Evolutionary conservation across 768 basidiomycete species (phyloP).

Genomic region (Fomitopsis serialis): DNA sequence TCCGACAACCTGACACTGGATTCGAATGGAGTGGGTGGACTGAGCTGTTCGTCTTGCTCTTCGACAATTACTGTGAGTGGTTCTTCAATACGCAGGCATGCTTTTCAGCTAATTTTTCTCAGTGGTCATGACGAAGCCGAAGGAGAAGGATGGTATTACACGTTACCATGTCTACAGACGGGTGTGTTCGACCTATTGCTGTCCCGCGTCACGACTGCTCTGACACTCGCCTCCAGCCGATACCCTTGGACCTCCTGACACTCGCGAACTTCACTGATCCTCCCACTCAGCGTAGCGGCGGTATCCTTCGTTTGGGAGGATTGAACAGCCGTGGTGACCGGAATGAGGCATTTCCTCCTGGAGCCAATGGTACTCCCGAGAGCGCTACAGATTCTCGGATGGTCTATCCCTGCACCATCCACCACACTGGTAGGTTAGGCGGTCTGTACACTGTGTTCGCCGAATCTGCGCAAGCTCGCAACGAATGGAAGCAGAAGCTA

Average conservation of each 20-base stretch:
- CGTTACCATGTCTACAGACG: slow-evolving; percentile 79
- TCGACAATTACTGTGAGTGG: slow-evolving; percentile 87
- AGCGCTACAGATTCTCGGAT: slow-evolving; percentile 58
- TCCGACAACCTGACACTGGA: slow-evolving; percentile 84
- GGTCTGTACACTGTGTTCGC: slow-evolving; percentile 87
- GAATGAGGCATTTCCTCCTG: slow-evolving; percentile 24
- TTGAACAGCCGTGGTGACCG: slow-evolving; percentile 31
- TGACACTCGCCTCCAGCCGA: slow-evolving; percentile 51
- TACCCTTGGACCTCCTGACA: slow-evolving; percentile 86
- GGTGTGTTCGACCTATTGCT: slow-evolving; percentile 38
- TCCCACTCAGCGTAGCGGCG: slow-evolving; percentile 67
- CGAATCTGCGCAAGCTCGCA: slow-evolving; percentile 66
- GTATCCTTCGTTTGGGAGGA: slow-evolving; percentile 59
- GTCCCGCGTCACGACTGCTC: slow-evolving; percentile 1
- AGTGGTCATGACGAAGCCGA: slow-evolving; percentile 90
- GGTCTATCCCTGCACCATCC: slow-evolving; percentile 84
- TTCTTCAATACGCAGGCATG: background rate
- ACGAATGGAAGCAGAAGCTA: slow-evolving; percentile 87
- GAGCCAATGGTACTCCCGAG: slow-evolving; percentile 30
- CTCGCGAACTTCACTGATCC: slow-evolving; percentile 80
- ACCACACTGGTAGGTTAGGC: slow-evolving; percentile 84
- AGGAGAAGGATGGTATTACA: slow-evolving; percentile 67
- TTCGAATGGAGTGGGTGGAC: slow-evolving; percentile 88
- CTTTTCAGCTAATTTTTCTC: background rate
- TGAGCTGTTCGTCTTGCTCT: slow-evolving; percentile 84